Evolutionary conservation across 2,329 filamentous ascomycete species (phyloP).

Genomic region (Plenodomus biglobosus): DNA sequence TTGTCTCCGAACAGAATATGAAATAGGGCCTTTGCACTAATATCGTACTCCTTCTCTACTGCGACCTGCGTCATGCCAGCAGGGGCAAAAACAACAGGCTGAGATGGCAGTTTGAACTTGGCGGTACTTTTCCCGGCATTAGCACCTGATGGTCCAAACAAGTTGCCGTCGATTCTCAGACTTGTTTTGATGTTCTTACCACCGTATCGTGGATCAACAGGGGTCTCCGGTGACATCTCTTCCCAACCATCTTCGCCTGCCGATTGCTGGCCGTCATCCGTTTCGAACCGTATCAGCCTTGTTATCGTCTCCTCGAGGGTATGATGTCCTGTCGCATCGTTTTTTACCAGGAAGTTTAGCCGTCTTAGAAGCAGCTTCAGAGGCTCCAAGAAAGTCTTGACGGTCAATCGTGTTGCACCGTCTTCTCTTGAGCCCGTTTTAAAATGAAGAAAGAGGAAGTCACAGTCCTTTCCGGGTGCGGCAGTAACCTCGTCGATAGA

Average conservation of each 20-base stretch:
- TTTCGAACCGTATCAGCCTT: constrained; percentile 73
- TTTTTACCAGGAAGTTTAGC: constrained; percentile 81
- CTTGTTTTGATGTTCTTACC: constrained; percentile 57
- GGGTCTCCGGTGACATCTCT: constrained; percentile 65
- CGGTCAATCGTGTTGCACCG: constrained; percentile 72
- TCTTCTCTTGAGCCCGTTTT: constrained; percentile 64
- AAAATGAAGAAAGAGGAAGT: constrained; percentile 85
- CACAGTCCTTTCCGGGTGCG: constrained; percentile 85
- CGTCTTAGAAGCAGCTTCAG: constrained; percentile 78
- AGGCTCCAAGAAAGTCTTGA: constrained; percentile 92
- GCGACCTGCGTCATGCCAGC: constrained; percentile 75
- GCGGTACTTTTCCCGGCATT: constrained; percentile 53
- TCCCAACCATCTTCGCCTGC: constrained; percentile 91
- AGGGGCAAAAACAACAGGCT: constrained; percentile 81
- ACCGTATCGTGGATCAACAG: constrained; percentile 57
- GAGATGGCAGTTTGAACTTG: constrained; percentile 79
- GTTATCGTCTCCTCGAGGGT: constrained; percentile 71
- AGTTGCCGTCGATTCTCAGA: constrained; percentile 63
- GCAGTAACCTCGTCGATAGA: constrained; percentile 86
- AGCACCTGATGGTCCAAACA: constrained; percentile 52
- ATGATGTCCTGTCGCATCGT: constrained; percentile 71
- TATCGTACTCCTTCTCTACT: constrained; percentile 80
- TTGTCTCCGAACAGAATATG: constrained; percentile 97
- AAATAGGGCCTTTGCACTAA: constrained; percentile 92
- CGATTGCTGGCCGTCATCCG: constrained; percentile 56